Evolutionary conservation across 108 stramenopile genomes (phyloP), one percentile per base, ranked within the genome.

Genomic region (Pseudonitzschia multiseries): DNA sequence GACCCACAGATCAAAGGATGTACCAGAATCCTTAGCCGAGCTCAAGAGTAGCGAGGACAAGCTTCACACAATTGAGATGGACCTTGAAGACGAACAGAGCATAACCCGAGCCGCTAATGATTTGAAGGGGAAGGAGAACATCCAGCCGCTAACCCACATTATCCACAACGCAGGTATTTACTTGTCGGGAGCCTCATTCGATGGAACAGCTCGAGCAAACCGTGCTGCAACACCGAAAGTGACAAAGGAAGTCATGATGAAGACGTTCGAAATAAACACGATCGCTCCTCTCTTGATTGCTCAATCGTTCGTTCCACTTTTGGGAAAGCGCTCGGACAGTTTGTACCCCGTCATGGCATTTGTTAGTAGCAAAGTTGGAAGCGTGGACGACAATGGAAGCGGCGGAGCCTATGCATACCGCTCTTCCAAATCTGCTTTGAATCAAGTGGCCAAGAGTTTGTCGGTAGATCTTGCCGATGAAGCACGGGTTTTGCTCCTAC

Each of bases 341-440:
- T 62, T 62, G 61, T 40, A 29, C 13, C 61, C 61, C 28, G 61
- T 62, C 36, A 57, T 79, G 4, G 62, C 76, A 13, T 61, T 79
- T 42, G 71, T 83, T 44, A 44, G 59, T 10, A 69, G 78, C 32
- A 42, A 46, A 53, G 79, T 82, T 43, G 82, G 79, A 17, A 72
- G 70, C 54, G 73, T 80, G 26, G 72, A 36, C 14, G 76, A 81
- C 64, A 81, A 80, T 67, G 53, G 56, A 4, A 80, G 76, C 0
- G 79, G 83, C 36, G 75, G 72, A 32, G 31, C 36, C 21, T 84
- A 81, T 63, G 80, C 64, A 17, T 84, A 84, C 74, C 72, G 83
- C 12, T 26, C 83, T 1, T 56, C 77, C 57, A 83, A 79, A 71
- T 79, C 81, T 26, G 81, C 79, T 24, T 43, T 75, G 41, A 81